phyloP scores from a whole-genome alignment of 495 filamentous ascomycete genomes.

The Tuber aestivum region DNA sequence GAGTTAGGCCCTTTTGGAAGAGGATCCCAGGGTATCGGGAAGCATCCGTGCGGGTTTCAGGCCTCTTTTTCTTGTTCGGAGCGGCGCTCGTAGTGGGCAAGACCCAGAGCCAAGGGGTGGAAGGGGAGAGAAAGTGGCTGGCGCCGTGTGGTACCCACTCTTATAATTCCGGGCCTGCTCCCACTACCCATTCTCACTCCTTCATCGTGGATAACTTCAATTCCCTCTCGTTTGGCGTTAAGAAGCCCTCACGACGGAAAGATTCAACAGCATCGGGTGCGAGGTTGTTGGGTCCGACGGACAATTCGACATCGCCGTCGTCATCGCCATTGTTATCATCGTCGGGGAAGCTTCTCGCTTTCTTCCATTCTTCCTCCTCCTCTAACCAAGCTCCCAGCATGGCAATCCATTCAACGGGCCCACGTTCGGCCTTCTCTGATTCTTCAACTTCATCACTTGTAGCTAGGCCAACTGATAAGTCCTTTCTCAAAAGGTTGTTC shows the following conservation, averaged over 20 bases:
- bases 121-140: neutral
- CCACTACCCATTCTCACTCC: conserved; percentile 19
- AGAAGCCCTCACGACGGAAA: conserved; percentile 13
- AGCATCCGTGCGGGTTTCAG: conserved; percentile 39
- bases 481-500: conserved; percentile 35
- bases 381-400: neutral
- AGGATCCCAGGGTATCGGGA: conserved; percentile 35
- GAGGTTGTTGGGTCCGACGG: neutral
- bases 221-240: conserved; percentile 21
- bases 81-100: neutral
- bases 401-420: conserved; percentile 21
- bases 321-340: neutral
- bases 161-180: neutral
- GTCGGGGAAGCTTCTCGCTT: neutral
- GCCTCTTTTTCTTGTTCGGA: conserved; percentile 25
- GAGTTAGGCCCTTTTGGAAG: conserved; percentile 3
- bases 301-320: neutral
- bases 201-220: conserved; percentile 23
- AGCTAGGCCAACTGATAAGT: conserved; percentile 26
- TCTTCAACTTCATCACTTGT: conserved; percentile 17
- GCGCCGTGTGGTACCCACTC: neutral
- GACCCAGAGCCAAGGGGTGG: conserved; percentile 1
- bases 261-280: conserved; percentile 5
- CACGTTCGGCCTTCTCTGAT: conserved; percentile 26
- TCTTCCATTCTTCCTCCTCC: neutral